Conservation (phyloP, 2,329 filamentous ascomycete species). For the Fusarium duplospermum region DNA sequence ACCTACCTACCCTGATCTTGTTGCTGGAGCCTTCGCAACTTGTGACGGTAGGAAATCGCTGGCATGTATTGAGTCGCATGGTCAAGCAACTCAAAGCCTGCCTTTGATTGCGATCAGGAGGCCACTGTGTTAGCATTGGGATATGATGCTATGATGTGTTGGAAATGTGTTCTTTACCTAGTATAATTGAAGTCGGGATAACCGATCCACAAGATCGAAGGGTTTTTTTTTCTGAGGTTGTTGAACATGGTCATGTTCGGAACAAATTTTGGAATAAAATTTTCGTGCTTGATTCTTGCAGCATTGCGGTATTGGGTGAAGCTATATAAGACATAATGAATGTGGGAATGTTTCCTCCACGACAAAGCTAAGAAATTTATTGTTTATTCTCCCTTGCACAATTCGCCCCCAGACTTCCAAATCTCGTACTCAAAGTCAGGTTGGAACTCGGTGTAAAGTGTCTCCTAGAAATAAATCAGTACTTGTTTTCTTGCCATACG, state of each 20-base stretch:
- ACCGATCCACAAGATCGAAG: too few species aligned
- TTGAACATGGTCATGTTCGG: too few species aligned
- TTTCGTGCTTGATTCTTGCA: neutral
- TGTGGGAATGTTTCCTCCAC: neutral
- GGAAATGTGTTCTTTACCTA: too few species aligned
- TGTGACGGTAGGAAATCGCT: neutral
- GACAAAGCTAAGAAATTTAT: neutral
- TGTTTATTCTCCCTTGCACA: slow-evolving; percentile 25
- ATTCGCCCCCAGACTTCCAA: slow-evolving; percentile 42
- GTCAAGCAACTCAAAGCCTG: neutral
- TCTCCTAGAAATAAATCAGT: slow-evolving; percentile 26
- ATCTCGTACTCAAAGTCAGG: slow-evolving; percentile 47
- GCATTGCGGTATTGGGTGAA: neutral
- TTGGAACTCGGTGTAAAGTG: slow-evolving; percentile 46
- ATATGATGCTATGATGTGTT: too few species aligned
- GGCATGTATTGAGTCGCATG: neutral
- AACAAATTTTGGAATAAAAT: too few species aligned
- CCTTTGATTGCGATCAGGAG: neutral
- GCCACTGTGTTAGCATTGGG: too few species aligned
- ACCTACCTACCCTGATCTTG: neutral
- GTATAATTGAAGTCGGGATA: too few species aligned
- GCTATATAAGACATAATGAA: neutral
- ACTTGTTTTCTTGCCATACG: neutral
- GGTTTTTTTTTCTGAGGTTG: too few species aligned
- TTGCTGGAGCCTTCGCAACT: neutral